Base-by-base conservation (phyloP, 176 grass and related monocot species). In the Carex littledalei region DNA sequence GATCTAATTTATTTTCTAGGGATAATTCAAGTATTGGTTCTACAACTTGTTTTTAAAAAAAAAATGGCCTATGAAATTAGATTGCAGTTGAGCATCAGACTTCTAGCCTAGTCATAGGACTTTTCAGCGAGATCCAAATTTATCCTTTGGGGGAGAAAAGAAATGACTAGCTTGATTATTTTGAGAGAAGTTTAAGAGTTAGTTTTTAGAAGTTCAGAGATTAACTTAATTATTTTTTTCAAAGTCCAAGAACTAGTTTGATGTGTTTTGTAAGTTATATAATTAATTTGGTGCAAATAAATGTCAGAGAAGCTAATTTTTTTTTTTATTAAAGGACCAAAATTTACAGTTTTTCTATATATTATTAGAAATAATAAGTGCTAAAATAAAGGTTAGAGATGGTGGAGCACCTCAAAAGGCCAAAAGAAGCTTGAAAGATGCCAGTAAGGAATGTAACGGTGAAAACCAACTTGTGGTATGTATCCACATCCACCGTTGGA, bases 401-500 rank as follows among this genome's bases (percentile, higher is more conserved):
- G 12, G 7, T 21, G 9, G 6, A 73, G 24, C 49, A 97, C 94
- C 92, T 94, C 85, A 98, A 93, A 9, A 98, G 26, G 24, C 95
- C 95, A 71, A 98, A 98, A 34, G 91, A 89, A 79, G 89, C 86
- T 84, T 98, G 92, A 84, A 98, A 94, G 84, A 94, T 63, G 67
- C 95, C 95, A 4, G 86, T 88, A 47, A 98, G 90, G 85, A 98
- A 94, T 32, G 95, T 98, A 73, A 91, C 86, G 24, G 95, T 98
- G 86, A 98, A 93, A 61, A 93, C 91, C 52, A 98, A 50, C 3
- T 90, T 87, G 32, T 81, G 56, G 87, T 98, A 98, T 11, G 92
- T 83, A 3, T 47, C 73, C 6, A 91, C 92, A 86, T 98, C 92
- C 8, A 69, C 54, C 7, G 84, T 86, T 24, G 95, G 95, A 89